Evolutionary conservation across 1,284 basidiomycete species (phyloP).

Genomic region (Papiliotrema flavescens): DNA sequence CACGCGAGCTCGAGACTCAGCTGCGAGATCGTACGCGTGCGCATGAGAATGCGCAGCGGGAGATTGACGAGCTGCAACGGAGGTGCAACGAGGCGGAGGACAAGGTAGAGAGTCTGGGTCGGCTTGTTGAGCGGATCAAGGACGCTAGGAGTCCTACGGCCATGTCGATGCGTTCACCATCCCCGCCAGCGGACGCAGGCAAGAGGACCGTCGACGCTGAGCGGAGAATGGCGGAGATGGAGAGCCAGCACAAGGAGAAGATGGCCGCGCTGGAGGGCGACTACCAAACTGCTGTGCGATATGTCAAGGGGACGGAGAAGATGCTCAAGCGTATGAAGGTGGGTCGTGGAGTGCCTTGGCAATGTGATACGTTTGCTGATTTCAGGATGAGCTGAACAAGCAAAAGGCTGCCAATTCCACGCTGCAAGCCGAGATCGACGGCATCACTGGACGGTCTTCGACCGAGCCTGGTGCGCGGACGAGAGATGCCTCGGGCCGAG

Average conservation of each 20-base stretch:
- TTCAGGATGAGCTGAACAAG: slow-evolving; percentile 74
- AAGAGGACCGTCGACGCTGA: slow-evolving; percentile 55
- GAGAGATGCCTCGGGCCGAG: slow-evolving; percentile 68
- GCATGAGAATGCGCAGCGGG: slow-evolving; percentile 58
- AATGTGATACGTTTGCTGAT: slow-evolving; percentile 1
- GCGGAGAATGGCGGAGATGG: slow-evolving; percentile 71
- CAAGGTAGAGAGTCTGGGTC: slow-evolving; percentile 61
- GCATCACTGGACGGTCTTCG: slow-evolving; percentile 58
- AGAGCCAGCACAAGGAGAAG: slow-evolving; percentile 65
- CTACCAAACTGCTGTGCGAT: slow-evolving; percentile 61
- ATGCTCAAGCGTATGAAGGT: slow-evolving; percentile 94
- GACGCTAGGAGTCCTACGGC: slow-evolving; percentile 52
- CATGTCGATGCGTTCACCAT: slow-evolving; percentile 35
- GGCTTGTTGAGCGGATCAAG: slow-evolving; percentile 61
- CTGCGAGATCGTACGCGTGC: slow-evolving; percentile 67
- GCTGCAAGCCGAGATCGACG: slow-evolving; percentile 76
- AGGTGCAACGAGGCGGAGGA: slow-evolving; percentile 69
- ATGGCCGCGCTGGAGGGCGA: slow-evolving; percentile 80
- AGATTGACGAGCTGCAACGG: slow-evolving; percentile 54
- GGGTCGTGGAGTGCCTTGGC: slow-evolving; percentile 21
- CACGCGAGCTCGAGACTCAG: slow-evolving; percentile 65
- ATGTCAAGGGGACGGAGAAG: slow-evolving; percentile 87
- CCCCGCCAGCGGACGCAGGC: slow-evolving; percentile 49
- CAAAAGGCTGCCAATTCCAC: slow-evolving; percentile 75
- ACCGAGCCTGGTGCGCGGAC: slow-evolving; percentile 59